Percentiles rank a stretch among this genome's conserved stretches.
These are phyloP conservation scores for Megacollybia platyphylla DNA, from an alignment of 1,284 basidiomycete genomes.

Conservation along the genomic window DNA sequence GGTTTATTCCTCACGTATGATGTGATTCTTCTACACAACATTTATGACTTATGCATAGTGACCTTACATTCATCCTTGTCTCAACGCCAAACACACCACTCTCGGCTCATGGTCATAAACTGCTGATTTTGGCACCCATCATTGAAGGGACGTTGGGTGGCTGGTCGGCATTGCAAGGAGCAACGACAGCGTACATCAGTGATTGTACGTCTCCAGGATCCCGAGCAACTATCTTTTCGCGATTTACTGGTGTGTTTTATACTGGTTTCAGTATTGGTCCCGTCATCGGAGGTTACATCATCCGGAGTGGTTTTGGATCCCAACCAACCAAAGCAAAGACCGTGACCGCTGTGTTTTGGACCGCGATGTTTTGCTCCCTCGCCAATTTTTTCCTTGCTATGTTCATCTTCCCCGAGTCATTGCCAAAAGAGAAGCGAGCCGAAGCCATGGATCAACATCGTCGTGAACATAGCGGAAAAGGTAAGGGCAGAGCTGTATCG, in stretches of 20 bases:
- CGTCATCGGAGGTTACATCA: constrained; percentile 58
- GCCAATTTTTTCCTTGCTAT: constrained; percentile 37
- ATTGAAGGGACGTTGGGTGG: constrained; percentile 82
- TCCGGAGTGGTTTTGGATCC: constrained; percentile 29
- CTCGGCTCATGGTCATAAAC: constrained; percentile 52
- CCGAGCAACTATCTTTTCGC: constrained; percentile 69
- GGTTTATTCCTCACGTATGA: constrained; percentile 70
- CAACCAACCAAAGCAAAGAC: constrained; percentile 8
- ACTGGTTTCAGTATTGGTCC: constrained; percentile 68
- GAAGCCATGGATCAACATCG: constrained; percentile 18
- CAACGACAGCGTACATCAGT: constrained; percentile 74
- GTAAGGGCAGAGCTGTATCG: constrained; percentile 15
- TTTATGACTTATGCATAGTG: constrained; percentile 28
- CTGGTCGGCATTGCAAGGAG: constrained; percentile 70
- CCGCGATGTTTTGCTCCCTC: constrained; percentile 32
- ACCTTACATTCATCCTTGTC: constrained; percentile 67
- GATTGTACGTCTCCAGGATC: constrained; percentile 82
- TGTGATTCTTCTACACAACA: constrained; percentile 4
- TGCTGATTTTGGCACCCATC: constrained; percentile 73
- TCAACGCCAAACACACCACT: constrained; percentile 57
- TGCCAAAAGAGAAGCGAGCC: constrained; percentile 30
- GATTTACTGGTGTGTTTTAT: constrained; percentile 61
- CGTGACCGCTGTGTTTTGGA: constrained; percentile 49
- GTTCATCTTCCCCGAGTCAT: constrained; percentile 56
- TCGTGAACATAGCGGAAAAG: constrained; percentile 5